These are phyloP conservation scores for Rhododendron mucronatum DNA, from an alignment of 148 eudicot species.

Conservation along the genomic window DNA sequence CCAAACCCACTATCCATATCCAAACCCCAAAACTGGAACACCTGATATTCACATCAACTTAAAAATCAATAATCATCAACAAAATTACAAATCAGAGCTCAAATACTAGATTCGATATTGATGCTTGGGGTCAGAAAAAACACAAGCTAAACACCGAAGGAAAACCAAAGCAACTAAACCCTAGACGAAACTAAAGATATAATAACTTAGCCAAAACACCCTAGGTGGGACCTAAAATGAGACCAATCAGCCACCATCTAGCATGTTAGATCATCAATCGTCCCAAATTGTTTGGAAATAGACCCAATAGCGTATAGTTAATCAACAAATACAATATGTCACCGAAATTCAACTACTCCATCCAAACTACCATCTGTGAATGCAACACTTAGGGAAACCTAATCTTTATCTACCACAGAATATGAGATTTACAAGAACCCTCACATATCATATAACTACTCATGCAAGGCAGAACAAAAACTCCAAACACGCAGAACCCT, in stretches of 20 bases:
- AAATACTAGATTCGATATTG: not conserved
- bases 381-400: not conserved
- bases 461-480: not conserved
- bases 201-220: not conserved
- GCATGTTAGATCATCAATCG: not conserved
- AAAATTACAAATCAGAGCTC: not conserved
- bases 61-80: not conserved
- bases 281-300: not conserved
- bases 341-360: not conserved
- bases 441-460: not conserved
- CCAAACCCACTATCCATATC: constrained; percentile 19
- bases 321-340: not conserved
- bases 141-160: not conserved
- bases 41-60: constrained; percentile 6
- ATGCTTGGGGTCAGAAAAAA: not conserved
- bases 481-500: not conserved
- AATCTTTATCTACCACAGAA: not conserved
- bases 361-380: not conserved
- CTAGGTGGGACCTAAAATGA: not conserved
- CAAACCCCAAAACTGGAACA: not conserved
- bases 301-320: not conserved
- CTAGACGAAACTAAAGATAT: not conserved
- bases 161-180: not conserved
- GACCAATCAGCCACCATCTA: not conserved
- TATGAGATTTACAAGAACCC: not conserved